Percentiles rank a stretch among this genome's conserved stretches.
phyloP scores from a whole-genome alignment of 73 alveolate species.

The Blepharisma stoltei region DNA sequence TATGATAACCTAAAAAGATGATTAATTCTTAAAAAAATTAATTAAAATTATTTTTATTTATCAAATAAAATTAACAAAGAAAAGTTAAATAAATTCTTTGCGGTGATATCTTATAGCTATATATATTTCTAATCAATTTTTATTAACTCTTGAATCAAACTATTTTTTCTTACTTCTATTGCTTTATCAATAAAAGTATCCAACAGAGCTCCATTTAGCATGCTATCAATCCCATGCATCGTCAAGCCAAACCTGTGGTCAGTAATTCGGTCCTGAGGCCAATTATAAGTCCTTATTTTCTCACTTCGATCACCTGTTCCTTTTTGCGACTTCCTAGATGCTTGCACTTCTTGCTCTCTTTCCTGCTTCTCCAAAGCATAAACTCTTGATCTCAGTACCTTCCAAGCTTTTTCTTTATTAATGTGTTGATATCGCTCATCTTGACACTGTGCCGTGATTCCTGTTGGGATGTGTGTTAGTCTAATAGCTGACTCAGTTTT shows the following conservation, averaged over 20 bases:
- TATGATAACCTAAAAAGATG: too few species aligned
- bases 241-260: conserved; percentile 78
- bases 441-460: conserved; percentile 61
- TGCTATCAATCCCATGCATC: conserved; percentile 66
- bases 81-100: too few species aligned
- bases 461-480: conserved; percentile 84
- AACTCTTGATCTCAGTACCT: conserved; percentile 55
- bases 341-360: conserved; percentile 35
- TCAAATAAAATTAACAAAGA: too few species aligned
- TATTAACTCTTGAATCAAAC: too few species aligned
- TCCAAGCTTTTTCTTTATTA: conserved; percentile 67
- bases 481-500: conserved; percentile 83
- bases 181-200: conserved; percentile 56
- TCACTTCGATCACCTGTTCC: conserved; percentile 84
- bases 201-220: conserved; percentile 65
- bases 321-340: conserved; percentile 32
- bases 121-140: too few species aligned
- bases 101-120: too few species aligned
- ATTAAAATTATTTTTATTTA: too few species aligned
- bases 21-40: too few species aligned
- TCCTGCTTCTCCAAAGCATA: conserved; percentile 44
- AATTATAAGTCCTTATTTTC: conserved; percentile 83
- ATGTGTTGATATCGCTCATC: conserved; percentile 76
- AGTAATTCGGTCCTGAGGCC: conserved; percentile 81
- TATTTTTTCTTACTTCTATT: too few species aligned